phyloP scores from a whole-genome alignment of 2,329 filamentous ascomycete genomes.

The Penicillium sp. region DNA sequence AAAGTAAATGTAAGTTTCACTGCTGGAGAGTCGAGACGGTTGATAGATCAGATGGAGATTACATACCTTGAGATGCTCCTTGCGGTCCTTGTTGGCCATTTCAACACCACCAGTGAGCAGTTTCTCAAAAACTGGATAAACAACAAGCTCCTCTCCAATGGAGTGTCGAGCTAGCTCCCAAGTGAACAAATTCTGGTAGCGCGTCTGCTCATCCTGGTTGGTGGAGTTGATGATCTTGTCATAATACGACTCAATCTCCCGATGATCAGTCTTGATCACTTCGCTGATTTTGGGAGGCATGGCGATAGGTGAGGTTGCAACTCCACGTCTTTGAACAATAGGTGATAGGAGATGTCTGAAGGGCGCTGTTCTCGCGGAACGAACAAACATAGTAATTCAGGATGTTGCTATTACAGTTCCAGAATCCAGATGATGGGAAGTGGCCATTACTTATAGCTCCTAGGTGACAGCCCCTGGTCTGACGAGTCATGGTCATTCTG shows the following conservation, averaged over 20 bases:
- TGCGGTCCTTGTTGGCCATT: constrained; percentile 47
- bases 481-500: too few relatives aligned
- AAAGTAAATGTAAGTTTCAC: not conserved
- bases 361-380: not conserved
- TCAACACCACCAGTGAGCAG: constrained; percentile 41
- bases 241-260: constrained; percentile 41
- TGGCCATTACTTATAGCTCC: too few relatives aligned
- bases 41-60: not conserved
- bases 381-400: not conserved
- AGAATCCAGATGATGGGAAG: too few relatives aligned
- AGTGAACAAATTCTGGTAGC: constrained; percentile 48
- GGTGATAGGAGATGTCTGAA: not conserved
- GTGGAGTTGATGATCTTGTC: constrained; percentile 39
- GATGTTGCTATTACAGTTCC: not conserved
- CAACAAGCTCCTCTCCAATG: constrained; percentile 49
- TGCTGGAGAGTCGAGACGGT: not conserved
- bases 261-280: constrained; percentile 40
- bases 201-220: constrained; percentile 33
- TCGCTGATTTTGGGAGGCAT: constrained; percentile 26
- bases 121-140: constrained; percentile 53
- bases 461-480: too few relatives aligned
- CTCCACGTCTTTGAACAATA: not conserved
- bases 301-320: constrained; percentile 3
- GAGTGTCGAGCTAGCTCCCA: constrained; percentile 51
- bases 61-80: constrained; percentile 43